Percentiles rank a stretch among this genome's conserved stretches.
These are phyloP conservation scores for Takashimella koratensis DNA, from an alignment of 1,284 basidiomycete genomes.

Conservation along the genomic window DNA sequence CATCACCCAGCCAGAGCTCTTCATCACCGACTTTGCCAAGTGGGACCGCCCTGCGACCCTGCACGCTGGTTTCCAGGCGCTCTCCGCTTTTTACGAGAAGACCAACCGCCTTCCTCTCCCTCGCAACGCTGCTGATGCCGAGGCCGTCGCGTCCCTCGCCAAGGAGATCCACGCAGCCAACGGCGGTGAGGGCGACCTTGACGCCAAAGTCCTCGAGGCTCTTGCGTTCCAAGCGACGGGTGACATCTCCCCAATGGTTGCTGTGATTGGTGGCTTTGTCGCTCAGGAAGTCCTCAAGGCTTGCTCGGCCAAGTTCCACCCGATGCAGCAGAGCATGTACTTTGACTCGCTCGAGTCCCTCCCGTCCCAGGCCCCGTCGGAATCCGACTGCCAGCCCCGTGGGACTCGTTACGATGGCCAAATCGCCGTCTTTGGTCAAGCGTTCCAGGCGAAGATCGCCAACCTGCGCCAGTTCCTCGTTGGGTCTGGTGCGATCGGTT, in stretches of 20 bases:
- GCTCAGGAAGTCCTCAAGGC: conserved; percentile 98
- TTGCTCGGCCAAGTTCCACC: conserved; percentile 97
- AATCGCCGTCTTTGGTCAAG: conserved; percentile 90
- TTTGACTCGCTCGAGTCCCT: conserved; percentile 97
- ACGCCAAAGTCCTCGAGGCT: conserved; percentile 73
- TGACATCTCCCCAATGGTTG: conserved; percentile 87
- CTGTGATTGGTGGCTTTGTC: conserved; percentile 94
- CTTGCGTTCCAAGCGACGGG: conserved; percentile 89
- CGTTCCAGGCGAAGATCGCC: conserved; percentile 89
- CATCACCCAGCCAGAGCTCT: conserved; percentile 74
- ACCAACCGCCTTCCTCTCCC: conserved; percentile 73
- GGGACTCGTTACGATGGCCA: conserved; percentile 90
- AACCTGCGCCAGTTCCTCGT: conserved; percentile 95
- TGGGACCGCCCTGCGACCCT: conserved; percentile 88
- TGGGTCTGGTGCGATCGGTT: conserved; percentile 96
- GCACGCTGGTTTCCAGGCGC: conserved; percentile 92
- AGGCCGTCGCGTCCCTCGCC: conserved; percentile 65
- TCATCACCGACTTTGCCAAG: conserved; percentile 97
- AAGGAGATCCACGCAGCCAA: conserved; percentile 63
- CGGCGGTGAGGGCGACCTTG: conserved; percentile 61
- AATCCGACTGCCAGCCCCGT: conserved; percentile 78
- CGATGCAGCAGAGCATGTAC: conserved; percentile 92
- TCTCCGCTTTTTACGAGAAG: conserved; percentile 73
- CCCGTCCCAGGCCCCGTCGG: conserved; percentile 68
- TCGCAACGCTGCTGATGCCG: conserved; percentile 78